Conservation (phyloP, 164 flowering plant species). For the Buxus sempervirens region DNA sequence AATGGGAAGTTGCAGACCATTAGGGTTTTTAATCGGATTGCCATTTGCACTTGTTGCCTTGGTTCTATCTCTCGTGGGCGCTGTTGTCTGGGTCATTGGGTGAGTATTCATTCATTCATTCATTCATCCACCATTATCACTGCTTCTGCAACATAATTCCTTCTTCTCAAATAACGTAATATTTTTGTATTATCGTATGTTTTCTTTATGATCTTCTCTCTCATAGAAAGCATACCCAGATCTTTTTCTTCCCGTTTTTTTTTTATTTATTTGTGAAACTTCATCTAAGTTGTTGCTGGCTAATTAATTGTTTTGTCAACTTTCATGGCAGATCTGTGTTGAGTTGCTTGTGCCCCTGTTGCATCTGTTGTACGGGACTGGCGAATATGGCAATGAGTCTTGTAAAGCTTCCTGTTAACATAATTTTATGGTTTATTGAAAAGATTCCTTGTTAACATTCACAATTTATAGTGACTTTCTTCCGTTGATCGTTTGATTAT, state of each 20-base stretch:
- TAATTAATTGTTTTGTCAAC: not conserved
- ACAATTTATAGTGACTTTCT: not conserved
- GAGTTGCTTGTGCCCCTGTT: slow-evolving; percentile 74
- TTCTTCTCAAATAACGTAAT: not conserved
- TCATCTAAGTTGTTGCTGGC: not conserved
- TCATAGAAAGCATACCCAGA: not conserved
- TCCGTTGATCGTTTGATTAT: no score
- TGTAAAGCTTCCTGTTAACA: slow-evolving; percentile 52
- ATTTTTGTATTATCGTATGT: no score
- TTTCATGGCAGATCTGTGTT: slow-evolving; percentile 40
- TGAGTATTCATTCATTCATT: slow-evolving; percentile 3
- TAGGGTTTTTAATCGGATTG: slow-evolving; percentile 47
- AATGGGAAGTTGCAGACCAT: slow-evolving; percentile 43
- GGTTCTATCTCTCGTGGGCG: slow-evolving; percentile 37
- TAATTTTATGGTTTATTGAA: slow-evolving; percentile 51
- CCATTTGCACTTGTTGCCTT: slow-evolving; percentile 46
- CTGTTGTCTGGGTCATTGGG: slow-evolving; percentile 45
- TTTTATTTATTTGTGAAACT: not conserved
- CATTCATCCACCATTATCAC: not conserved
- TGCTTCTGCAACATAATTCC: not conserved
- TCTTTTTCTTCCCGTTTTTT: not conserved
- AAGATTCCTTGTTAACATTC: slow-evolving; percentile 51
- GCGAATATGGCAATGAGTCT: slow-evolving; percentile 49
- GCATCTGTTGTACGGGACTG: slow-evolving; percentile 50
- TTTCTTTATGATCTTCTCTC: no score